Percentiles rank a stretch among this genome's conserved stretches.
Conservation (phyloP, 345 rosid genomes). For the Microcos paniculata region DNA sequence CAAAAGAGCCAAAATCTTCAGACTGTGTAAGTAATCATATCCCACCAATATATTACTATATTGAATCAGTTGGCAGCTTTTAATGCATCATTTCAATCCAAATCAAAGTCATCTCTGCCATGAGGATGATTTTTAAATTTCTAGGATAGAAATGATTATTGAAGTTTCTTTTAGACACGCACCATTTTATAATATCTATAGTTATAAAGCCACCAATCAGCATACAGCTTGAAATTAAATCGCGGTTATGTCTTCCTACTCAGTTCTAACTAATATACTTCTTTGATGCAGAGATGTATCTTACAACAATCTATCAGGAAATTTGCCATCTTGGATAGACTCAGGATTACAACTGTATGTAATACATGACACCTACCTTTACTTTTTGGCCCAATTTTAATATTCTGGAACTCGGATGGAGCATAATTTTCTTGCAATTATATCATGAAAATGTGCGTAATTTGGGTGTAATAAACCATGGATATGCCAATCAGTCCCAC, state of each 20-base stretch:
- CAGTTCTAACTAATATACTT: background rate
- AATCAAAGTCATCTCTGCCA: background rate
- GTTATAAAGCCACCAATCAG: too few relatives aligned
- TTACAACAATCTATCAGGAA: slow-evolving; percentile 33
- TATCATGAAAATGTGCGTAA: background rate
- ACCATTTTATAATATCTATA: too few relatives aligned
- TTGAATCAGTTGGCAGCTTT: background rate
- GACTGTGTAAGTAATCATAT: slow-evolving; percentile 27
- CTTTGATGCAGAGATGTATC: slow-evolving; percentile 39
- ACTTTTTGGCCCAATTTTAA: background rate
- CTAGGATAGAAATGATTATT: background rate
- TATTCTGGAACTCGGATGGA: background rate
- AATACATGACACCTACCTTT: background rate
- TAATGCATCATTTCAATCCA: background rate
- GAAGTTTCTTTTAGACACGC: too few relatives aligned
- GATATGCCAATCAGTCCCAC: background rate
- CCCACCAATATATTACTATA: background rate
- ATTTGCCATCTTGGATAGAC: slow-evolving; percentile 35
- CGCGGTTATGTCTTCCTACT: background rate
- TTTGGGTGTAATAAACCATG: background rate
- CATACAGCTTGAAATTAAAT: background rate
- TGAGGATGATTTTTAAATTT: background rate
- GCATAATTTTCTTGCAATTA: background rate
- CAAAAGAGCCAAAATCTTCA: slow-evolving; percentile 25
- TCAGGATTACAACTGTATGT: slow-evolving; percentile 32